phyloP scores from a whole-genome alignment of 2,329 filamentous ascomycete species.

The Penicillium sp. region DNA sequence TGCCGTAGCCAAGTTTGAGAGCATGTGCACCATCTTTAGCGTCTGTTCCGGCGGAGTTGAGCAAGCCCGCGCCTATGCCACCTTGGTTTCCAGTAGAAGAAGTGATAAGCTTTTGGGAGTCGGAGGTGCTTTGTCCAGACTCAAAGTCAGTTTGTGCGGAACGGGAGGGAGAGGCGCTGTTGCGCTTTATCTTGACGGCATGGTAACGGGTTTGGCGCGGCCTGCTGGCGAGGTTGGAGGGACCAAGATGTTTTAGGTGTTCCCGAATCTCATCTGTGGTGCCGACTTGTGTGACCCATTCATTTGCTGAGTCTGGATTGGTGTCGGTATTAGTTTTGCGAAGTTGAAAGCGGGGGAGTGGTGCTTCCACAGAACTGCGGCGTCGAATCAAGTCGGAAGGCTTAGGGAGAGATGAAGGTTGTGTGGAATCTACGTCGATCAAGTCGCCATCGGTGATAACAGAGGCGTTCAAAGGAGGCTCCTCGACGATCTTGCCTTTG shows the following conservation, averaged over 20 bases:
- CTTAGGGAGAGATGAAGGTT: slow-evolving; percentile 30
- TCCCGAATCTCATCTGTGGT: slow-evolving; percentile 57
- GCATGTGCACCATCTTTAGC: slow-evolving; percentile 67
- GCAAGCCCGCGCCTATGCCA: slow-evolving; percentile 55
- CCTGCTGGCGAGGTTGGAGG: slow-evolving; percentile 61
- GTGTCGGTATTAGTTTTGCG: slow-evolving; percentile 37
- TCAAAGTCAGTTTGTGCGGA: slow-evolving; percentile 38
- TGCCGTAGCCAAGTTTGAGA: slow-evolving; percentile 57
- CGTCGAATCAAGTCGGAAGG: slow-evolving; percentile 28
- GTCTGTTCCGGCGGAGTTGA: slow-evolving; percentile 55
- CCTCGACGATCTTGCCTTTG: slow-evolving; percentile 55
- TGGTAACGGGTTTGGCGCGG: slow-evolving; percentile 62
- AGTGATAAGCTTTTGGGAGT: slow-evolving; percentile 30
- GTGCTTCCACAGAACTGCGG: slow-evolving; percentile 38
- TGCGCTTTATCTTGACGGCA: slow-evolving; percentile 66
- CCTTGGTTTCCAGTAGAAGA: slow-evolving; percentile 46
- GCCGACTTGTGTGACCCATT: slow-evolving; percentile 48
- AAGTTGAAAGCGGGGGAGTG: slow-evolving; percentile 43
- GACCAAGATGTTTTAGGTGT: slow-evolving; percentile 63
- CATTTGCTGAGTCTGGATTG: slow-evolving; percentile 28
- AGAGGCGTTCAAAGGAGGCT: slow-evolving; percentile 39
- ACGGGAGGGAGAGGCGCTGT: slow-evolving; percentile 37
- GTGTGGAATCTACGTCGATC: slow-evolving; percentile 48
- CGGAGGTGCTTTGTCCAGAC: slow-evolving; percentile 45
- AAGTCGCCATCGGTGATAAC: slow-evolving; percentile 38